A percentile compares a stretch with the other conserved stretches of the same genome.
Evolutionary conservation across 2,329 filamentous ascomycete genomes (phyloP).

Genomic region (Paraphoma chrysanthemicola): DNA sequence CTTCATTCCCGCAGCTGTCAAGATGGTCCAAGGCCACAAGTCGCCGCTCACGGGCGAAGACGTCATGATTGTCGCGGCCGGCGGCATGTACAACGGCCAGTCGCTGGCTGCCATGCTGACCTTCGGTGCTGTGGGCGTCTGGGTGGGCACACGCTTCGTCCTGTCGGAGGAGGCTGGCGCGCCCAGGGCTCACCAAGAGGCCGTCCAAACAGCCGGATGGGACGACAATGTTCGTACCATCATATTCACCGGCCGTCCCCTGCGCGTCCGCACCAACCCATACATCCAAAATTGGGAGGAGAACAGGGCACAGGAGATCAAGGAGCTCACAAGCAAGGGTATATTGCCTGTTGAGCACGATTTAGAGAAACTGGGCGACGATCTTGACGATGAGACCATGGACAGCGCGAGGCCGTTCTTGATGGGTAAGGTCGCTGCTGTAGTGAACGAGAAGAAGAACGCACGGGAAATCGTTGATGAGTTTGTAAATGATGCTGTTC

Average conservation of each 20-base stretch:
- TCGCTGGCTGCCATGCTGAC: constrained; percentile 88
- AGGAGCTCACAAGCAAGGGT: constrained; percentile 87
- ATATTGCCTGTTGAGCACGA: constrained; percentile 93
- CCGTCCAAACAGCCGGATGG: constrained; percentile 87
- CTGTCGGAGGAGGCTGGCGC: constrained; percentile 93
- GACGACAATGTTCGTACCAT: constrained; percentile 97
- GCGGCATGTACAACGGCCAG: constrained; percentile 92
- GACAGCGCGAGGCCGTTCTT: constrained; percentile 90
- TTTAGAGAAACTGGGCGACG: constrained; percentile 77
- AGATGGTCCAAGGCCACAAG: constrained; percentile 79
- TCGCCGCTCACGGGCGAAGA: constrained; percentile 85
- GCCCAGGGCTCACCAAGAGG: constrained; percentile 92
- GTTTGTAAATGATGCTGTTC: constrained; percentile 82
- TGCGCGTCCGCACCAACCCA: constrained; percentile 90
- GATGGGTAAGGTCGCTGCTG: constrained; percentile 96
- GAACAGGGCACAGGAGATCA: constrained; percentile 89
- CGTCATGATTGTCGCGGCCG: constrained; percentile 91
- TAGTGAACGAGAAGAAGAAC: constrained; percentile 89
- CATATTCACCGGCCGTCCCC: constrained; percentile 96
- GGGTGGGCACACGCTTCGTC: constrained; percentile 97
- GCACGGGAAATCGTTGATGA: constrained; percentile 95
- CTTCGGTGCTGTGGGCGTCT: constrained; percentile 90
- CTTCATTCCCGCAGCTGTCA: constrained; percentile 90
- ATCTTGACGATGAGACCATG: constrained; percentile 79
- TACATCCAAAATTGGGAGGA: constrained; percentile 98